These are phyloP conservation scores for Fallopia convolvulus DNA, from an alignment of 148 eudicot species.

Conservation along the genomic window DNA sequence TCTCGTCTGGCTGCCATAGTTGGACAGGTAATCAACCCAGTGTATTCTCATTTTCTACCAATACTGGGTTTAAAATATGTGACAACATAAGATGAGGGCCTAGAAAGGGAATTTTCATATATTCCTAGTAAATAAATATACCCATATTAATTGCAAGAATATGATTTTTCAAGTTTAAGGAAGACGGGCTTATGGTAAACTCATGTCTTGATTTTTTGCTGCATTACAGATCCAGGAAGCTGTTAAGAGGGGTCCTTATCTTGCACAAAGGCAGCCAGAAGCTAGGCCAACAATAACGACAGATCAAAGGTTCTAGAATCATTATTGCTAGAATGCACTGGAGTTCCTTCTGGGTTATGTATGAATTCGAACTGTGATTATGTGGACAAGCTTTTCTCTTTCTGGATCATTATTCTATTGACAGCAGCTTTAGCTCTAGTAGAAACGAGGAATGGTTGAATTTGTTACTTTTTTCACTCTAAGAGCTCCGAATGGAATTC, in stretches of 20 bases:
- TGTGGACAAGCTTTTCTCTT: neutral
- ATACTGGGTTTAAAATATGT: no score
- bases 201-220: neutral
- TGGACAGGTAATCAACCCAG: constrained; percentile 40
- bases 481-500: neutral
- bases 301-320: constrained; percentile 57
- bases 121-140: no score
- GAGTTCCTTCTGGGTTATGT: neutral
- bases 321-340: neutral
- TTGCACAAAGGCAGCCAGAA: constrained; percentile 44
- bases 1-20: constrained; percentile 47
- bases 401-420: neutral
- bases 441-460: neutral
- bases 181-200: neutral
- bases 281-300: constrained; percentile 63
- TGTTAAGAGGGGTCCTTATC: constrained; percentile 73
- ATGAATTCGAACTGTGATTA: neutral
- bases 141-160: neutral
- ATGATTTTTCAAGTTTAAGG: neutral
- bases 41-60: neutral
- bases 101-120: no score
- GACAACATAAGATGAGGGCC: no score
- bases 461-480: neutral
- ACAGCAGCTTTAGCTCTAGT: neutral
- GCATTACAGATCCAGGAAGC: constrained; percentile 72